Evolutionary conservation across 306 rosid species (phyloP).

Genomic region (Quercus rubra): DNA sequence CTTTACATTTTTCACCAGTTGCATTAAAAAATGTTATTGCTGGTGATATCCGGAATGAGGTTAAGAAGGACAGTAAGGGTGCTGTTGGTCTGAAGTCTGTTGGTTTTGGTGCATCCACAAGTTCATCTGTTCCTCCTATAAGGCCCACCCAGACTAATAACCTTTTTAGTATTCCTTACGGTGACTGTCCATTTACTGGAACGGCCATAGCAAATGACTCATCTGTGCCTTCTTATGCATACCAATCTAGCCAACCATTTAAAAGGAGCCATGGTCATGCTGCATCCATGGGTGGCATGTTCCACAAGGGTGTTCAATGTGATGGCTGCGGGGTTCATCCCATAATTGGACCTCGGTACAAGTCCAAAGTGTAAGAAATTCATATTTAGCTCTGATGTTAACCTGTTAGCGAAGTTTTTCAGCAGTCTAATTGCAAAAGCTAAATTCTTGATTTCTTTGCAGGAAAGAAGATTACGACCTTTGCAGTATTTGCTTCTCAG

Average conservation of each 20-base stretch:
- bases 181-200: conserved; percentile 54
- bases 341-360: conserved; percentile 88
- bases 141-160: conserved; percentile 10
- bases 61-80: conserved; percentile 3
- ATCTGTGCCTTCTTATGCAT: conserved; percentile 1
- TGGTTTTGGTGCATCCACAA: conserved; percentile 23
- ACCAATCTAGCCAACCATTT: conserved; percentile 25
- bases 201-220: conserved; percentile 8
- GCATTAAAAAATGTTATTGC: conserved; percentile 21
- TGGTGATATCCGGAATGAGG: conserved; percentile 27
- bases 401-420: not conserved
- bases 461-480: conserved; percentile 85
- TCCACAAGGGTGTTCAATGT: conserved; percentile 81
- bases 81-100: conserved; percentile 11
- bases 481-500: conserved; percentile 65
- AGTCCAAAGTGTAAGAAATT: conserved; percentile 71
- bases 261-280: conserved; percentile 45
- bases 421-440: not conserved
- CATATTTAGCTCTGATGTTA: not conserved
- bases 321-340: conserved; percentile 94
- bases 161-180: conserved; percentile 7
- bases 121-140: conserved; percentile 28
- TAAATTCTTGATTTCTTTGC: conserved; percentile 15
- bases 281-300: conserved; percentile 56
- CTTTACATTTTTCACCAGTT: conserved; percentile 14